Base-by-base conservation (phyloP, 2,329 filamentous ascomycete species). In the Aspergillus pseudotamarii region DNA sequence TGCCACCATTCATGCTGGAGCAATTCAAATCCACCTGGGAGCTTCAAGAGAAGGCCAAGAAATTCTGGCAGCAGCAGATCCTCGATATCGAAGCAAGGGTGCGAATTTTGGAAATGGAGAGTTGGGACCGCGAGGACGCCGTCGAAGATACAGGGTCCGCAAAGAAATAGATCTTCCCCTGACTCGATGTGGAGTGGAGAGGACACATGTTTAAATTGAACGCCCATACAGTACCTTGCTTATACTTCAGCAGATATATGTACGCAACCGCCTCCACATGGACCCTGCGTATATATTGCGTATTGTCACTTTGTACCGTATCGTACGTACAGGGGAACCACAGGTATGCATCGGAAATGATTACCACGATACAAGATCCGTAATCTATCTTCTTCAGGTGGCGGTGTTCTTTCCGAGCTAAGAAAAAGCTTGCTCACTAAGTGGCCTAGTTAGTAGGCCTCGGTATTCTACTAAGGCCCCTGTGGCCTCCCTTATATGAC, bases 121-220 rank as follows among this genome's bases (percentile, higher is more conserved):
- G 89, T 36, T 96, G 93, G 92, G 85, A 94, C 76, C 81, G 88
- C 62, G 76, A 80, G 41, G 90, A 86, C 74, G 91, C 91, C 1
- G 85, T 90, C 32, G 92, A 95, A 75, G 89, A 93, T 74, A 73
- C 89, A 62, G 88, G 88, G 1, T 79, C 75, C 63, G 77, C 80
- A 38, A 68, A 60, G 62, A 41, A 66, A 58, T 69, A 56, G 59
- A 57, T 9, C 11, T 5, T 34, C 28, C 14, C 28, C 48, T 34
- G 28, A 14, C 19, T 34, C 21, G n/a, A 32, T 51, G 48, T n/a
- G 48, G 48, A 50, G 23, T 11, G 26, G 26, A 26, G 26, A 32
- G 5, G 8, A 30, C 8, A 30, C 8, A 19, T 14, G 26, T 16
- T 21, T 30, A 19, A 50, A 50, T 21, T 6, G 14, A 54, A n/a